Base-by-base conservation (phyloP, 352 stramenopile genomes). In the Pythium folliculosum region DNA sequence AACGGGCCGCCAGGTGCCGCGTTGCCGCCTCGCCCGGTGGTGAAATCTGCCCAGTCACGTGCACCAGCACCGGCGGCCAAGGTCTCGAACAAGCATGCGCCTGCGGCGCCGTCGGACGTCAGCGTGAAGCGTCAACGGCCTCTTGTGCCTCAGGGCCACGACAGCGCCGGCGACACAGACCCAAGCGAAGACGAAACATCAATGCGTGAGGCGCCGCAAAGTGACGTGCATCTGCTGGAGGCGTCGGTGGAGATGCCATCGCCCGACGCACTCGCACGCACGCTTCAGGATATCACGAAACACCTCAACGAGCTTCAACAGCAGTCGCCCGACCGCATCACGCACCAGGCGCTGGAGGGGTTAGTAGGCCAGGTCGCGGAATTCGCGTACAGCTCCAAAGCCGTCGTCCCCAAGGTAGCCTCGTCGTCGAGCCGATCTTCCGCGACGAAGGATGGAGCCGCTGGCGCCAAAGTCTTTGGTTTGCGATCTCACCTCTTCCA, bases 241-340 rank as follows among this genome's bases (percentile, higher is more conserved):
- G 65, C 82, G 2, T 90, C 78, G 0, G 45, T 90, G 4, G 72
- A 77, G 30, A 70, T 90, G 0, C 80, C 82, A 10, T 89, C 82
- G 9, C 40, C 40, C 0, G 72, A 78, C 1, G 65, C 76, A 10
- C 58, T 90, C 4, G 6, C 61, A 5, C 62, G 76, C 10, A 67
- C 66, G 19, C 77, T 79, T 37, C 7, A 49, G 1, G 40, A 13
- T 0, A 60, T 80, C 17, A 55, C 81, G 17, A 52, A 57, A 27
- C 80, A 73, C 7, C 54, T 90, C 13, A 43, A 63, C 1, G 50
- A 74, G 0, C 51, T 87, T n/a, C 16, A 22, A 16, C 43, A n/a
- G 8, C 51, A 60, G 5, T 13, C 17, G 4, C 32, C 53, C n/a
- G 27, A 22, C 4, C 13, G 23, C n/a, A 35, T 67, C 22, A 51